phyloP scores from a whole-genome alignment of 78 protist species.

The Cavenderia fasciculata region DNA sequence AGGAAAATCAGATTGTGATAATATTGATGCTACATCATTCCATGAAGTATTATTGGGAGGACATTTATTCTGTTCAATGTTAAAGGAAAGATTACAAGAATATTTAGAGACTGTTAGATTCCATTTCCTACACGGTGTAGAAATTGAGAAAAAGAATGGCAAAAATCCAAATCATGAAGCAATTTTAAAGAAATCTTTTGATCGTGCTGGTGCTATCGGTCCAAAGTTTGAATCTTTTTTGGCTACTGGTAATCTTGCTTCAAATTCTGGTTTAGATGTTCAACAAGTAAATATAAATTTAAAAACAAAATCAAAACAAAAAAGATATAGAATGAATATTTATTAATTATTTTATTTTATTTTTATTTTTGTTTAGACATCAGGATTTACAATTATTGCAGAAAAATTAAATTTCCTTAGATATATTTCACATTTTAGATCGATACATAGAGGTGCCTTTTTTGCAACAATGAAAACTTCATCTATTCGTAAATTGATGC shows the following conservation, averaged over 20 bases:
- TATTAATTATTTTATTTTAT: background rate
- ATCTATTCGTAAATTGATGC: conserved; percentile 95
- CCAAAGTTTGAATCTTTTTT: conserved; percentile 80
- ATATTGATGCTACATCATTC: conserved; percentile 85
- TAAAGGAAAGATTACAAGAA: conserved; percentile 68
- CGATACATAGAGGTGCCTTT: conserved; percentile 94
- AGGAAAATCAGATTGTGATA: conserved; percentile 84
- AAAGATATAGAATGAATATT: background rate
- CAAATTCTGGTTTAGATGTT: conserved; percentile 92
- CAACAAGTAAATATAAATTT: conserved; percentile 82
- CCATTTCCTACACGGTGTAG: background rate
- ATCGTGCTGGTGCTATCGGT: conserved; percentile 36
- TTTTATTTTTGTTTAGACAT: conserved; percentile 38
- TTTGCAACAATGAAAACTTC: conserved; percentile 96
- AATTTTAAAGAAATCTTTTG: conserved; percentile 22
- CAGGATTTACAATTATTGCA: conserved; percentile 96
- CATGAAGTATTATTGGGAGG: conserved; percentile 94
- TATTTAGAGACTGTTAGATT: conserved; percentile 27
- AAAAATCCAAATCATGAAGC: background rate
- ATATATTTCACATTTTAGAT: conserved; percentile 92
- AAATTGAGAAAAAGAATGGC: background rate
- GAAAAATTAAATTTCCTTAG: conserved; percentile 96
- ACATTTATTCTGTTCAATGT: conserved; percentile 76
- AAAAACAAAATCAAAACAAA: background rate
- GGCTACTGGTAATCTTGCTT: conserved; percentile 93